Conservation (phyloP, 441 rosid species). For the Euphorbia schlechtendalii region DNA sequence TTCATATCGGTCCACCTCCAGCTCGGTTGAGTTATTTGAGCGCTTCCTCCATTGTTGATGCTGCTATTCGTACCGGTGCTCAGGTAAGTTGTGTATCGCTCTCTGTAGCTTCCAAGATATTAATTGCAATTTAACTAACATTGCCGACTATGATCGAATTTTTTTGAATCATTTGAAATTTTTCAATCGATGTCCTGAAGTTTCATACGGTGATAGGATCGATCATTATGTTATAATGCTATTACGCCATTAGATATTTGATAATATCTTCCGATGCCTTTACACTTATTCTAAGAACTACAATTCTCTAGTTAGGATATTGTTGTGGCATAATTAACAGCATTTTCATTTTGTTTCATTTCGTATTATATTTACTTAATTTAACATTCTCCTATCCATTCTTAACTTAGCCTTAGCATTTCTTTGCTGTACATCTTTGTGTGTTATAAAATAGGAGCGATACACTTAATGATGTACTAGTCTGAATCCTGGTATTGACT, state of each 20-base stretch:
- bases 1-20: constrained; percentile 72
- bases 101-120: neutral
- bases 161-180: neutral
- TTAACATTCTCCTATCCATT: neutral
- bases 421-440: neutral
- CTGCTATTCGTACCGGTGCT: constrained; percentile 77
- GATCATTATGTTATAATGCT: neutral
- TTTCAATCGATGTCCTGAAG: neutral
- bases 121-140: neutral
- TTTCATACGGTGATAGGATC: neutral
- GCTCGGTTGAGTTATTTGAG: constrained; percentile 79
- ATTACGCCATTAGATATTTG: neutral
- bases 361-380: neutral
- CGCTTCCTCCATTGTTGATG: constrained; percentile 54
- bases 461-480: neutral
- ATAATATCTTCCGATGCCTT: neutral
- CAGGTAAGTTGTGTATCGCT: constrained; percentile 40
- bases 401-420: neutral
- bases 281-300: no score
- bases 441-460: neutral
- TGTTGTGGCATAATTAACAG: neutral
- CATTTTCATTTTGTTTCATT: neutral
- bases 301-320: neutral
- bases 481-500: neutral
- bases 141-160: neutral